Evolutionary conservation across 495 filamentous ascomycete species (phyloP).

Genomic region (Melanomma pulvis-pyrius): DNA sequence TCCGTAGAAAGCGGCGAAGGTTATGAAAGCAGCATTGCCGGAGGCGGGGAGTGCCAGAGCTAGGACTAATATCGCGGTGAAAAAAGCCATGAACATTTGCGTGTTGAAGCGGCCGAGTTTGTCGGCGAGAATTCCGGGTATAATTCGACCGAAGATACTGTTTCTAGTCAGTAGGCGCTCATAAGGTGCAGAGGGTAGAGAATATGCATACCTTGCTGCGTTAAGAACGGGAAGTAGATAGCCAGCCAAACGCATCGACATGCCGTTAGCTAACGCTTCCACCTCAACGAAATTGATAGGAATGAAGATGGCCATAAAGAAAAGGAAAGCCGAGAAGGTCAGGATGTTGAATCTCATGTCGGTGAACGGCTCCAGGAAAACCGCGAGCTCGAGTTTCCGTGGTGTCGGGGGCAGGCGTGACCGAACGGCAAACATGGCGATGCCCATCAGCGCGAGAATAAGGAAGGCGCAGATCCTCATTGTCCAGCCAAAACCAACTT

Average conservation of each 20-base stretch:
- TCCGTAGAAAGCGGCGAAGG: conserved; percentile 69
- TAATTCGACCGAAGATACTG: conserved; percentile 71
- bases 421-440: conserved; percentile 55
- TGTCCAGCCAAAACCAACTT: conserved; percentile 62
- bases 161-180: conserved; percentile 3
- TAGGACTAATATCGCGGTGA: conserved; percentile 66
- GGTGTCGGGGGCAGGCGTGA: conserved; percentile 60
- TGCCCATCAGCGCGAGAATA: conserved; percentile 52
- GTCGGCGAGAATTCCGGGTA: conserved; percentile 74
- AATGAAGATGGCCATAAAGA: conserved; percentile 73
- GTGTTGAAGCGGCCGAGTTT: conserved; percentile 73
- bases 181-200: neutral
- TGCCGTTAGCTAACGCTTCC: conserved; percentile 60
- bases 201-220: conserved; percentile 59
- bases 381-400: conserved; percentile 54
- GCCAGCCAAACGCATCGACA: conserved; percentile 58
- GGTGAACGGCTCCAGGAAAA: conserved; percentile 63
- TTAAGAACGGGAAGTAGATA: conserved; percentile 77
- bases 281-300: conserved; percentile 74
- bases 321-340: conserved; percentile 59
- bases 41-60: conserved; percentile 69
- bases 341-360: conserved; percentile 60
- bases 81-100: conserved; percentile 63
- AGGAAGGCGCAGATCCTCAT: conserved; percentile 61
- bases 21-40: conserved; percentile 63